Base-by-base conservation (phyloP, 2,329 filamentous ascomycete genomes). In the Teratosphaeria nubilosa region DNA sequence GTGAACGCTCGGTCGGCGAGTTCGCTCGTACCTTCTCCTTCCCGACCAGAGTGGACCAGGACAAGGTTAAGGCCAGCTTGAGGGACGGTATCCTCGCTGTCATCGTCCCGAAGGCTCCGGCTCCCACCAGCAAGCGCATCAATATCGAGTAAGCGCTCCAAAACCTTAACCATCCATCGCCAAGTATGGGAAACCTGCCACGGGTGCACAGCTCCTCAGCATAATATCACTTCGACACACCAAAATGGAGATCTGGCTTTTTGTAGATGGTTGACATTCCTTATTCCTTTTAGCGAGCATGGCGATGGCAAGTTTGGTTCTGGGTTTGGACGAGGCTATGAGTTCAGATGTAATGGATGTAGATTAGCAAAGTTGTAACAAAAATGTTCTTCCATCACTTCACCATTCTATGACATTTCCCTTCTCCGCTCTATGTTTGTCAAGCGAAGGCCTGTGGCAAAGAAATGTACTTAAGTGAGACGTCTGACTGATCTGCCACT, bases 11-110 rank as follows among this genome's bases (percentile, higher is more conserved):
- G 0, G 74, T 83, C 13, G 83, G 83, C 62, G 77, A 81, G 56
- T 86, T 86, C 73, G 77, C 80, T 60, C 78, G 83, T 65, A 76
- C 75, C 53, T 85, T 86, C 71, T 75, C 72, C 59, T 85, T 86
- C 75, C 81, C 83, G 1, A 72, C 73, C 2, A 74, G 78, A 32
- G 78, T 86, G 55, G 77, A 84, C 62, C 82, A 84, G 66, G 82
- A 85, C 32, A 74, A 71, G n/a, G 82, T 85, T 64, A 82, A 79
- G 72, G 83, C 83, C 22, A 80, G 73, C 56, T 68, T 86, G 70
- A 84, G 81, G 75, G 78, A 85, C 65, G 83, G 83, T 11, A 77
- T 86, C 56, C 70, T 86, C 56, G 78, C 73, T 57, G 77, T 86
- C 50, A 66, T 78, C 5, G 78, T 86, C 7, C 83, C 83, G 2